These are phyloP conservation scores for Calocybe gambosa DNA, from an alignment of 1,284 basidiomycete species.

Conservation along the genomic window DNA sequence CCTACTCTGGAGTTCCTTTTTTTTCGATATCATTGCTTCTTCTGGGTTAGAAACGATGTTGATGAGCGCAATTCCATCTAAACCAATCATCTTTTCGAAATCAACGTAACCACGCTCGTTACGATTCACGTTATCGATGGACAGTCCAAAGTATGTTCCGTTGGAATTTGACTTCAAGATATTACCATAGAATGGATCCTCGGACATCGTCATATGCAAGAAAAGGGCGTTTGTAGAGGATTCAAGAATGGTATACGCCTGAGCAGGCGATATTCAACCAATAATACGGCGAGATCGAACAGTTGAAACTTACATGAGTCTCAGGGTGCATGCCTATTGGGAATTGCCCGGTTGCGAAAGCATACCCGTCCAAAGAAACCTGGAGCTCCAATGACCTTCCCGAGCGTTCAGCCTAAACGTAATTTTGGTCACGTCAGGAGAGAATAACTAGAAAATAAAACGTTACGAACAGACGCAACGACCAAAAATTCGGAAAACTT, in stretches of 20 bases:
- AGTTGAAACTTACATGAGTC: constrained; percentile 59
- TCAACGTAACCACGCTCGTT: constrained; percentile 87
- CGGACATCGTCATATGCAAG: constrained; percentile 91
- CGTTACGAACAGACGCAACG: constrained; percentile 75
- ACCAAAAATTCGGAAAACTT: constrained; percentile 96
- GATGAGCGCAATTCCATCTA: constrained; percentile 93
- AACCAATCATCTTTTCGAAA: constrained; percentile 96
- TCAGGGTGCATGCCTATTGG: constrained; percentile 86
- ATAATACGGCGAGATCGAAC: background rate
- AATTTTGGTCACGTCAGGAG: constrained; percentile 5
- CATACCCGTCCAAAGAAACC: constrained; percentile 86
- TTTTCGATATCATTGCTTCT: constrained; percentile 67
- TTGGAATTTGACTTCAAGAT: constrained; percentile 98
- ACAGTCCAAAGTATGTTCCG: constrained; percentile 91
- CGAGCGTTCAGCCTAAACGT: constrained; percentile 49
- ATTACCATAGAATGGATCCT: constrained; percentile 79
- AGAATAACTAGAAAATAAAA: background rate
- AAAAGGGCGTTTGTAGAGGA: constrained; percentile 92
- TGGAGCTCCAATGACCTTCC: constrained; percentile 71
- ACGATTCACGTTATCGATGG: constrained; percentile 86
- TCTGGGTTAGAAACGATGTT: constrained; percentile 85
- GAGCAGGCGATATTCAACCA: constrained; percentile 2
- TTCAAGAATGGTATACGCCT: constrained; percentile 94
- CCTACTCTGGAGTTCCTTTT: constrained; percentile 76
- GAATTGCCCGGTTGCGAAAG: constrained; percentile 84